These are phyloP conservation scores for Cladosporium sp. DNA, from an alignment of 2,329 filamentous ascomycete genomes.

Conservation along the genomic window DNA sequence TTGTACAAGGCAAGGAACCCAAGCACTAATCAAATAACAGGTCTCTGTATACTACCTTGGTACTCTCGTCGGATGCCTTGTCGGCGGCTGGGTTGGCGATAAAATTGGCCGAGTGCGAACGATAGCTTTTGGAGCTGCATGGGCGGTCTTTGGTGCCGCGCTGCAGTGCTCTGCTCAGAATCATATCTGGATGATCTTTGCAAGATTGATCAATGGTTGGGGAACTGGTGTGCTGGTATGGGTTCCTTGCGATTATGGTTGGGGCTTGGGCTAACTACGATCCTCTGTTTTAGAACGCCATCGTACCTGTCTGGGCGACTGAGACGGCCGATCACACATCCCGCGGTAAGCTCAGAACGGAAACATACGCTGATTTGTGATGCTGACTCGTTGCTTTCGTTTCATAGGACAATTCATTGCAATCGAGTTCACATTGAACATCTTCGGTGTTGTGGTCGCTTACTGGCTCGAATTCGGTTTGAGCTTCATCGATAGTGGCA, in stretches of 20 bases:
- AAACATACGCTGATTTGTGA: no score
- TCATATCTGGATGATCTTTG: conserved; percentile 57
- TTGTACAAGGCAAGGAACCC: no score
- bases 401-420: conserved; percentile 46
- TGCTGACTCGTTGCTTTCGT: no score
- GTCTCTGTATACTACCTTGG: conserved; percentile 56
- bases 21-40: no score
- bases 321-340: conserved; percentile 66
- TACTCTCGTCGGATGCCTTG: conserved; percentile 59
- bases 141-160: conserved; percentile 49
- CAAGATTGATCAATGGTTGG: conserved; percentile 36
- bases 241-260: no score
- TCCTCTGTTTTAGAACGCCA: no score
- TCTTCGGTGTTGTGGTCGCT: conserved; percentile 55
- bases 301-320: conserved; percentile 68
- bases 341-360: no score
- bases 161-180: conserved; percentile 65
- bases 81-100: conserved; percentile 63
- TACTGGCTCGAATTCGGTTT: conserved; percentile 14
- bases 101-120: conserved; percentile 59
- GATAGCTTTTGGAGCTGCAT: conserved; percentile 54
- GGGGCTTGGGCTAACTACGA: no score
- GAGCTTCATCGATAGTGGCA: conserved; percentile 7
- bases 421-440: conserved; percentile 70
- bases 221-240: conserved; percentile 66